These are phyloP conservation scores for Hemisphaericaspora xylofermentans DNA, from an alignment of 1,139 yeast genomes.

Conservation along the genomic window DNA sequence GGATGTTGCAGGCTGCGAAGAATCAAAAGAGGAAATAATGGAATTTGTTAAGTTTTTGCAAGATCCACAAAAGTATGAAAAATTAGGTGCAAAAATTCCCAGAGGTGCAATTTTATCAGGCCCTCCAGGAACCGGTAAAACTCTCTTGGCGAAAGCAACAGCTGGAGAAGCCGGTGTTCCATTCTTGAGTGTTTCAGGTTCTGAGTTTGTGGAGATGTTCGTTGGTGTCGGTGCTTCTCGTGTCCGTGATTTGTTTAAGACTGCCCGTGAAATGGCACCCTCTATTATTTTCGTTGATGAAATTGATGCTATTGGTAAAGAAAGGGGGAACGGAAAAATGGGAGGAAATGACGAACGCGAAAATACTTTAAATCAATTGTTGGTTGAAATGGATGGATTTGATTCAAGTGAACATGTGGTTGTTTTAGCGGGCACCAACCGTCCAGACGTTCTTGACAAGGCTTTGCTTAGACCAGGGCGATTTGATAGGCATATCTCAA, in stretches of 20 bases:
- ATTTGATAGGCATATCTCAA: slow-evolving; percentile 73
- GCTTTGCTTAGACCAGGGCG: slow-evolving; percentile 83
- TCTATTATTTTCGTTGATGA: slow-evolving; percentile 79
- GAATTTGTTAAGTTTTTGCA: slow-evolving; percentile 79
- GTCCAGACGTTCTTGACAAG: slow-evolving; percentile 75
- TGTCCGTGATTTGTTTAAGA: slow-evolving; percentile 76
- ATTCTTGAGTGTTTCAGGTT: slow-evolving; percentile 77
- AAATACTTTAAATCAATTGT: slow-evolving; percentile 72
- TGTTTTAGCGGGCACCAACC: slow-evolving; percentile 79
- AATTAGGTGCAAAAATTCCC: slow-evolving; percentile 79
- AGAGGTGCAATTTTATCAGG: slow-evolving; percentile 83
- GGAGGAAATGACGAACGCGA: slow-evolving; percentile 82
- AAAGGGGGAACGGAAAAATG: slow-evolving; percentile 64
- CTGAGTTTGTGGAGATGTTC: slow-evolving; percentile 80
- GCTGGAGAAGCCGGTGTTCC: slow-evolving; percentile 89
- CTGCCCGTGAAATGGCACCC: slow-evolving; percentile 80
- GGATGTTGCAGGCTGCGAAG: slow-evolving; percentile 84
- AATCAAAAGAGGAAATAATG: slow-evolving; percentile 82
- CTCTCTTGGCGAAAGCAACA: slow-evolving; percentile 76
- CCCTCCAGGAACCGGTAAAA: slow-evolving; percentile 88
- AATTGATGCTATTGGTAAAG: slow-evolving; percentile 83
- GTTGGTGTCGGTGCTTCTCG: slow-evolving; percentile 84
- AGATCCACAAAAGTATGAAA: slow-evolving; percentile 71
- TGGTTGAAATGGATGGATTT: slow-evolving; percentile 87
- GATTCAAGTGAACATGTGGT: slow-evolving; percentile 74